These are phyloP conservation scores for Niveomyces coronatus DNA, from an alignment of 2,329 filamentous ascomycete genomes.

Conservation along the genomic window DNA sequence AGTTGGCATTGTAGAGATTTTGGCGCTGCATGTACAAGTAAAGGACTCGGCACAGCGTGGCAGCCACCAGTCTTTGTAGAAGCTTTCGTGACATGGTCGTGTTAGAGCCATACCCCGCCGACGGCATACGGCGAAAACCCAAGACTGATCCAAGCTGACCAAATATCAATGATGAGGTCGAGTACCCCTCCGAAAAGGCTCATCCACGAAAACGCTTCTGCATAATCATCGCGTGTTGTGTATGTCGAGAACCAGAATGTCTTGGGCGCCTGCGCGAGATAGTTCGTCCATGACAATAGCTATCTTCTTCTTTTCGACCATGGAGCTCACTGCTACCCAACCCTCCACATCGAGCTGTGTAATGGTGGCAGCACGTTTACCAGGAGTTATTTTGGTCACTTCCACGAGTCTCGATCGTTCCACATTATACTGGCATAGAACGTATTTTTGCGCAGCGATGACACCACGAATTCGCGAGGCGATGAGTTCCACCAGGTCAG, in stretches of 20 bases:
- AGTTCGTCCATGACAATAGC: conserved; percentile 81
- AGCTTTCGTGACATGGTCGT: no score
- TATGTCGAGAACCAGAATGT: conserved; percentile 78
- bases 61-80: no score
- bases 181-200: no score
- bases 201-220: not conserved
- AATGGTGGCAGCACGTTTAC: conserved; percentile 85
- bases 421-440: conserved; percentile 95
- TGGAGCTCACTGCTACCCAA: conserved; percentile 90
- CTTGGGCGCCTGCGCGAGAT: conserved; percentile 63
- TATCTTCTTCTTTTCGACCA: conserved; percentile 84
- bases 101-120: no score
- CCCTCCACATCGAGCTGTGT: conserved; percentile 79
- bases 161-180: no score
- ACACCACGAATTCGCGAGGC: conserved; percentile 81
- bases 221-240: conserved; percentile 55
- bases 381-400: conserved; percentile 74
- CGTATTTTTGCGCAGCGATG: conserved; percentile 87
- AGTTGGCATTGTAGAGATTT: no score
- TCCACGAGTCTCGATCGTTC: conserved; percentile 55
- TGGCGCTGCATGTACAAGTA: no score
- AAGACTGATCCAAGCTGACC: no score
- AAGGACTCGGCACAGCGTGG: no score
- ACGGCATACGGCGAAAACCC: no score
- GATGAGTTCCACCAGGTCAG: conserved; percentile 72